Conservation (phyloP, 2,329 filamentous ascomycete genomes). For the Cytospora mali region DNA sequence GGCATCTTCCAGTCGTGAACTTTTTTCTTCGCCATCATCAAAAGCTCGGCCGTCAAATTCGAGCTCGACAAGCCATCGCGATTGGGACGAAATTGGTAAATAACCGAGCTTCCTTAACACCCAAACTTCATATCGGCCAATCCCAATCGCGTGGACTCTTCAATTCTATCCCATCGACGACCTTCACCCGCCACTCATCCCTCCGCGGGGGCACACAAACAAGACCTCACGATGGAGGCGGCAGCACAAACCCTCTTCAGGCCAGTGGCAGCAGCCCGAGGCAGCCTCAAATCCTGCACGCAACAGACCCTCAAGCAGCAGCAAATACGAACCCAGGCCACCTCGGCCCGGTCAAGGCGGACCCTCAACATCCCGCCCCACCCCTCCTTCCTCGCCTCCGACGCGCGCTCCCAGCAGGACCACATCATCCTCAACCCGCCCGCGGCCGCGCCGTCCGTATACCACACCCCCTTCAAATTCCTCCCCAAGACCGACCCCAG, state of each 20-base stretch:
- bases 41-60: slow-evolving; percentile 7
- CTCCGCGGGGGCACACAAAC: background rate
- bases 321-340: slow-evolving; percentile 49
- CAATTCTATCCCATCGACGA: background rate
- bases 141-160: slow-evolving; percentile 23
- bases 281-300: slow-evolving; percentile 20
- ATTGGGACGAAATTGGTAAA: slow-evolving; percentile 18
- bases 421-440: slow-evolving; percentile 54
- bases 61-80: slow-evolving; percentile 20
- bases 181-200: background rate
- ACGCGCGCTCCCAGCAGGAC: slow-evolving; percentile 40
- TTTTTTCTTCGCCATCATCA: slow-evolving; percentile 18
- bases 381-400: slow-evolving; percentile 54
- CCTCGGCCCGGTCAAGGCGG: slow-evolving; percentile 57
- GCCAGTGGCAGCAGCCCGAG: slow-evolving; percentile 19
- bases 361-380: slow-evolving; percentile 63
- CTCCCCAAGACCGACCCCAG: slow-evolving; percentile 60
- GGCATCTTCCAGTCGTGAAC: slow-evolving; percentile 17
- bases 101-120: background rate
- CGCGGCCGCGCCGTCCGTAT: slow-evolving; percentile 52
- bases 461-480: slow-evolving; percentile 69
- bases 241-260: slow-evolving; percentile 21
- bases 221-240: slow-evolving; percentile 22
- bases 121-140: background rate
- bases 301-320: slow-evolving; percentile 20